Base-by-base conservation (phyloP, 192 early-diverging fungal species). In the Podila epigama region DNA sequence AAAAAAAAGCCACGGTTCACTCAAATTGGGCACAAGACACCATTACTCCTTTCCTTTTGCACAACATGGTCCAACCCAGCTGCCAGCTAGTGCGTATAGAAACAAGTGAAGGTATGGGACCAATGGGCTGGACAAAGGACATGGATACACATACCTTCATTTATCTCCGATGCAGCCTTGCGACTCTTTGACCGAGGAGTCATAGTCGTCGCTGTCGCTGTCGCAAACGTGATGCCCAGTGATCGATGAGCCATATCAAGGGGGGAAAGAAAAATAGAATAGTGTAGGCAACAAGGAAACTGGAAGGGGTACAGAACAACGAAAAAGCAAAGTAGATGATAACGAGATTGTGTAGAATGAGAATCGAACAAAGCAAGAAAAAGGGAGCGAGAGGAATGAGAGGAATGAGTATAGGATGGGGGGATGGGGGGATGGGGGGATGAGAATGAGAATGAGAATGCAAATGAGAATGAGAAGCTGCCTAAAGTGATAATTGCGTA, bases 331-430 rank as follows among this genome's bases (percentile, higher is more conserved):
- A 25, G 25, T 12, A 31, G 29, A 27, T 28, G 29, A 32, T 6
- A 31, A 27, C 4, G 27, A 53, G 51, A 53, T n/a, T n/a, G n/a
- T n/a, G n/a, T n/a, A 53, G 51, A 52, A 25, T 18, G 40, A 42
- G 40, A 13, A 18, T 18, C 4, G n/a, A 9, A 42, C 3, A 9
- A 4, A 9, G 40, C 3, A 42, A 13, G n/a, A 15, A 42, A 13
- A 52, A 29, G 51, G 29, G 51, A 53, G 51, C 22, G 51, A 53
- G n/a, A 22, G 51, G 51, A 53, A n/a, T n/a, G n/a, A n/a, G n/a
- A n/a, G n/a, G n/a, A n/a, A n/a, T n/a, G n/a, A n/a, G n/a, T n/a
- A n/a, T n/a, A n/a, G n/a, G n/a, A n/a, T n/a, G n/a, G n/a, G n/a
- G n/a, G n/a, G n/a, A n/a, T n/a, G n/a, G n/a, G n/a, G n/a, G n/a